These are phyloP conservation scores for Seminavis robusta DNA, from an alignment of 108 stramenopile genomes.

Conservation along the genomic window DNA sequence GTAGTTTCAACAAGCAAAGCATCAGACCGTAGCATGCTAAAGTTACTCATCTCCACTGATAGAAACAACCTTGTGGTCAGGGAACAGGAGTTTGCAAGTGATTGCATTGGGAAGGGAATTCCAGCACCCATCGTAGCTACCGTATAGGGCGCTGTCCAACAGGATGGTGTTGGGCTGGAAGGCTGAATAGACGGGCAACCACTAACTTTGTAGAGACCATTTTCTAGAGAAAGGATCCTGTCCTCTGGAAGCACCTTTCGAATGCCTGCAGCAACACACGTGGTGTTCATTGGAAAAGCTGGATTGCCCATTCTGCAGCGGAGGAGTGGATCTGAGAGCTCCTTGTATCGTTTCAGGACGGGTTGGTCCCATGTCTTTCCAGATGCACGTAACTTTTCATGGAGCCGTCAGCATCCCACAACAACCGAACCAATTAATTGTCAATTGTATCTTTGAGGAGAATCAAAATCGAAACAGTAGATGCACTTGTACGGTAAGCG, in stretches of 20 bases:
- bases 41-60: constrained; percentile 15
- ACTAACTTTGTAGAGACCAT: constrained; percentile 28
- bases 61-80: constrained; percentile 16
- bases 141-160: constrained; percentile 19
- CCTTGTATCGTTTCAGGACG: constrained; percentile 14
- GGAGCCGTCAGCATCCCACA: constrained; percentile 17
- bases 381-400: constrained; percentile 7
- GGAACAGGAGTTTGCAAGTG: constrained; percentile 8
- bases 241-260: constrained; percentile 17
- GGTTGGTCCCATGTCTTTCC: constrained; percentile 7
- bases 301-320: background rate
- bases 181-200: constrained; percentile 14
- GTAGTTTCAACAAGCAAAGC: too few relatives aligned
- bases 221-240: constrained; percentile 17
- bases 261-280: constrained; percentile 12
- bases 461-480: too few relatives aligned
- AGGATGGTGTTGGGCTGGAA: constrained; percentile 18
- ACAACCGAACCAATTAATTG: too few relatives aligned
- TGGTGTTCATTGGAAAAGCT: constrained; percentile 17
- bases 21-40: too few relatives aligned
- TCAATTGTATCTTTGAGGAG: too few relatives aligned
- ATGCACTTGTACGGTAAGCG: too few relatives aligned
- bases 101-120: constrained; percentile 24
- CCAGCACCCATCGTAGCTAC: constrained; percentile 20
- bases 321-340: constrained; percentile 8